phyloP scores from a whole-genome alignment of 495 filamentous ascomycete genomes.

The Penicillium robsamsonii region DNA sequence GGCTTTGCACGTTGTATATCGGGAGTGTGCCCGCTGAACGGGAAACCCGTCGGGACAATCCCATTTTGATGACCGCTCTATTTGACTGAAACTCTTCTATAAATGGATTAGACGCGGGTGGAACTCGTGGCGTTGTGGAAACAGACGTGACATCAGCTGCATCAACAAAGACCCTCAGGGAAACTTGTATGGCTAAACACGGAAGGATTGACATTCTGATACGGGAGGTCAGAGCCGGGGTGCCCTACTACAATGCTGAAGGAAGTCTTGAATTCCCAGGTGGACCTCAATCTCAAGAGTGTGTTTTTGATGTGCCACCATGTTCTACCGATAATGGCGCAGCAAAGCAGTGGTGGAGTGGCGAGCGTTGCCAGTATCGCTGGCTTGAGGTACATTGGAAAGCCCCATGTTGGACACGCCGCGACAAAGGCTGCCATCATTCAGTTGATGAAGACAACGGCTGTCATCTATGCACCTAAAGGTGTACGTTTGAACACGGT shows the following conservation, averaged over 20 bases:
- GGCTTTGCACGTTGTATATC: neutral
- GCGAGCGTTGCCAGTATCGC: conserved; percentile 48
- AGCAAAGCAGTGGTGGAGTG: conserved; percentile 39
- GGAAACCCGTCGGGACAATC: neutral
- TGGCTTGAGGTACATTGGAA: conserved; percentile 52
- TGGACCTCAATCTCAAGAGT: conserved; percentile 52
- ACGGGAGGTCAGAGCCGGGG: conserved; percentile 46
- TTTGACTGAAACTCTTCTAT: neutral
- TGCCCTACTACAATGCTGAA: conserved; percentile 48
- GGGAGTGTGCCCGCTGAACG: neutral
- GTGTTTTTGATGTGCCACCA: conserved; percentile 48
- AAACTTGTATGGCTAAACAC: conserved; percentile 44
- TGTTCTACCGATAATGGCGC: conserved; percentile 51
- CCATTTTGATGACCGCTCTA: neutral
- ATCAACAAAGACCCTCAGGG: conserved; percentile 44
- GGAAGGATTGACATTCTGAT: conserved; percentile 56
- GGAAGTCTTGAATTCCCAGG: conserved; percentile 48
- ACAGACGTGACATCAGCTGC: conserved; percentile 46
- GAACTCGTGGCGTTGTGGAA: conserved; percentile 33
- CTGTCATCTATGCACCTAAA: conserved; percentile 48
- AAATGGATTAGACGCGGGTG: conserved; percentile 11
- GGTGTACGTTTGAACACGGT: conserved; percentile 52
- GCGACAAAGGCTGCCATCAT: conserved; percentile 52
- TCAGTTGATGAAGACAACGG: conserved; percentile 49
- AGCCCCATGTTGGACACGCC: conserved; percentile 51